phyloP scores from a whole-genome alignment of 2,329 filamentous ascomycete genomes.

The Trichoderma asperellum region DNA sequence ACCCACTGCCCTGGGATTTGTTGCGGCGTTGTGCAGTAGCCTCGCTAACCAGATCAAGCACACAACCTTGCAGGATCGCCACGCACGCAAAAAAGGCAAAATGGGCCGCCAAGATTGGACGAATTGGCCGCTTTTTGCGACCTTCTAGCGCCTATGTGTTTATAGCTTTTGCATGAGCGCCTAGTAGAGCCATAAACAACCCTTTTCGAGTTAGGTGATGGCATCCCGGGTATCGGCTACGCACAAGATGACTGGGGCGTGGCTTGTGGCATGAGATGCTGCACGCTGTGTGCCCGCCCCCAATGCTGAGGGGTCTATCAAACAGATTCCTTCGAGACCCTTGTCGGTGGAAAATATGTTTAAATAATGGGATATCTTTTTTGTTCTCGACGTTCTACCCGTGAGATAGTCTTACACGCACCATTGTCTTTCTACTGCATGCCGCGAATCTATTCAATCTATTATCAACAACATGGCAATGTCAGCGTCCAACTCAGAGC shows the following conservation, averaged over 20 bases:
- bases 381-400: neutral
- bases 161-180: slow-evolving; percentile 12
- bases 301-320: slow-evolving; percentile 20
- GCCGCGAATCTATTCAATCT: neutral
- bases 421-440: neutral
- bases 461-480: neutral
- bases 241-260: slow-evolving; percentile 8
- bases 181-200: slow-evolving; percentile 5
- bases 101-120: slow-evolving; percentile 25
- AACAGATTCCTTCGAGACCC: slow-evolving; percentile 21
- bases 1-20: slow-evolving; percentile 10
- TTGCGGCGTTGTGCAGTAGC: slow-evolving; percentile 14
- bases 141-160: slow-evolving; percentile 15
- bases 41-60: slow-evolving; percentile 23
- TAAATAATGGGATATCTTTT: slow-evolving; percentile 13
- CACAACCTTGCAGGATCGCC: slow-evolving; percentile 24
- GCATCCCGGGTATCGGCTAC: slow-evolving; percentile 13
- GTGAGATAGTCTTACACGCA: neutral
- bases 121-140: slow-evolving; percentile 7
- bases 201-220: neutral
- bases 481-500: neutral
- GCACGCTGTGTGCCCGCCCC: slow-evolving; percentile 26
- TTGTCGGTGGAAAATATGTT: slow-evolving; percentile 7
- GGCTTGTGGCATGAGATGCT: slow-evolving; percentile 21
- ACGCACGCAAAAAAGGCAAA: slow-evolving; percentile 24